Conservation (phyloP, 352 stramenopile species). For the Phytophthora aleatoria region DNA sequence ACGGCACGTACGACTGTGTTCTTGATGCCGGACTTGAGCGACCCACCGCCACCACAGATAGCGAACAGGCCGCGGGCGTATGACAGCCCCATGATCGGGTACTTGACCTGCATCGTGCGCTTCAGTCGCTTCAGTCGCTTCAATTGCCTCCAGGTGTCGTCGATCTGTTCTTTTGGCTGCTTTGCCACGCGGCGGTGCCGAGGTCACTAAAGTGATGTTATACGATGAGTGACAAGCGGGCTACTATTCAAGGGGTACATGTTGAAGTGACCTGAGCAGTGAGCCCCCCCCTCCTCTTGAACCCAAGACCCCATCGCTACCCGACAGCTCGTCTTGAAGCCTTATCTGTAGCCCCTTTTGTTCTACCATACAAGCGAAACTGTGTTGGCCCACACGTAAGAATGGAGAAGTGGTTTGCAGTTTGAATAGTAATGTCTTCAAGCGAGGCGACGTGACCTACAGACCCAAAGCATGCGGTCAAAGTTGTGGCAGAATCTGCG, state of each 20-base stretch:
- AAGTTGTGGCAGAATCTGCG: slow-evolving; percentile 34
- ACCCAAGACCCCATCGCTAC: too few species aligned
- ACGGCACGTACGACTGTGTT: slow-evolving; percentile 81
- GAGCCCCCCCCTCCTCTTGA: too few species aligned
- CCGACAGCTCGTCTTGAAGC: too few species aligned
- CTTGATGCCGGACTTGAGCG: slow-evolving; percentile 84
- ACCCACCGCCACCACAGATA: slow-evolving; percentile 84
- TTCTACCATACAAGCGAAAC: too few species aligned
- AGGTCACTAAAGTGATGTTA: slow-evolving; percentile 4
- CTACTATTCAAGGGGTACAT: slow-evolving; percentile 6
- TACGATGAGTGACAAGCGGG: not conserved
- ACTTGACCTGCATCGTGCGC: slow-evolving; percentile 76
- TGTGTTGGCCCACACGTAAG: too few species aligned
- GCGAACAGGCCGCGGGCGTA: slow-evolving; percentile 73
- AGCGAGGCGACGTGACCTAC: not conserved
- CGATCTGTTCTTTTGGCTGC: slow-evolving; percentile 7
- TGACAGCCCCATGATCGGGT: slow-evolving; percentile 85
- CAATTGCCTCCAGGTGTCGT: not conserved
- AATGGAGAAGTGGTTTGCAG: too few species aligned
- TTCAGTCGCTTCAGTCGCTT: slow-evolving; percentile 13
- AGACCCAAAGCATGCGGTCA: slow-evolving; percentile 14
- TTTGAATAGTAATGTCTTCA: not conserved
- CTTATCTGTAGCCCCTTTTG: too few species aligned
- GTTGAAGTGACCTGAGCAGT: not conserved
- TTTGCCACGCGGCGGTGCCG: slow-evolving; percentile 17